Base-by-base conservation (phyloP, 331 rosid genomes). In the Acacia pycnantha region DNA sequence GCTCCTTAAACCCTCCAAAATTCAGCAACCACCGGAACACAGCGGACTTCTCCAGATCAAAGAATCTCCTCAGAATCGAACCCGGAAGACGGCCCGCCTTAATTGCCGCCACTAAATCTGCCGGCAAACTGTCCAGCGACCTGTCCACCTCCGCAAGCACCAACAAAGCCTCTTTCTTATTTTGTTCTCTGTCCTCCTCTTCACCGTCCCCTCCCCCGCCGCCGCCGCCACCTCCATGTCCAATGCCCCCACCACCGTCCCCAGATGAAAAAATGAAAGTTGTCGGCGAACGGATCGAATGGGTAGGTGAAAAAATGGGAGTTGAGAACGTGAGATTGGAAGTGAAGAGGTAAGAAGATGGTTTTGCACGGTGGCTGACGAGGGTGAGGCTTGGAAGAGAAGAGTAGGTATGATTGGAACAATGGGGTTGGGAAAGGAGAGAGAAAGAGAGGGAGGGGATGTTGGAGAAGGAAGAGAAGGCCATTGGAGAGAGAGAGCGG, bases 1-100 rank as follows among this genome's bases (percentile, higher is more conserved):
- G 85, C 83, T 95, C 98, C 88, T 89, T 91, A 75, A 95, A 95
- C 73, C 98, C 98, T 29, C 89, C 96, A 40, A 93, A 95, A 18
- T 83, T 77, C 48, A 95, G 84, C 88, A 95, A 50, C 97, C 97
- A 91, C 41, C 97, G 77, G 59, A 81, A 79, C 53, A 88, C 78
- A 65, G 8, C 85, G 3, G 98, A 90, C 82, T 91, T 88, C 79
- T 93, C 94, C 79, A 95, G 74, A 84, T 92, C 90, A 37, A 95
- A 84, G 72, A 83, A 91, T 87, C 98, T 90, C 82, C 70, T 79
- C 87, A 91, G 89, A 15, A 93, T 90, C 66, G 77, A 80, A n/a
- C 93, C 94, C 44, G 96, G 98, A 22, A 95, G 82, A 81, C 90
- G 50, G 8, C 98, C 98, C 1, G 82, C 94, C 82, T 37, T 76